Evolutionary conservation across 169 alveolate genomes (phyloP), one percentile per base, ranked within the genome.

Genomic region (Plasmodium inui): DNA sequence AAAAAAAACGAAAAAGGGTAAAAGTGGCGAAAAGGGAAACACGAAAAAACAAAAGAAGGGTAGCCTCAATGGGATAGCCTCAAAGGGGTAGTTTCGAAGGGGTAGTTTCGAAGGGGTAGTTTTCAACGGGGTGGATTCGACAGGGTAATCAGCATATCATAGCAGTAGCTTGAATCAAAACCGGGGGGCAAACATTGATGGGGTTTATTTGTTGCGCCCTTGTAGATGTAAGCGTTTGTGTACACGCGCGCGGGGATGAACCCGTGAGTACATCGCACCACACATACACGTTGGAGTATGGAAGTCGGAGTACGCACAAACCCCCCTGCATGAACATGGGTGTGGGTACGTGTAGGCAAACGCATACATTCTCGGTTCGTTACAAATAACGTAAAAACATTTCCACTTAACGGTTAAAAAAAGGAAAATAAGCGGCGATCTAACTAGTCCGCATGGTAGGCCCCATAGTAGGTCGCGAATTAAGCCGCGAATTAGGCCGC

Each of bases 301-400:
- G 37, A 61, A 61, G 34, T 61, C 76, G 34, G 34, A 17, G 76
- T 22, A 22, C 12, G 2, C 34, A 22, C 19, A 19, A 0, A 17
- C 76, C 34, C 10, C 30, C 37, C 41, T 67, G 34, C 76, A 19
- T 67, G 76, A 26, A 28, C 37, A 50, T 50, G 61, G 1, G 37
- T 26, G 76, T 67, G 76, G 8, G 76, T 19, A 67, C 76, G 37
- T 67, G 76, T 67, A 67, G 37, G 76, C 37, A 67, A 22, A 67
- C 32, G 30, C 28, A 0, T 12, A 34, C 19, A 74, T 74, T 74
- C 28, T 74, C 46, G n/a, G 37, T 14, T 32, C 41, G 26, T 50
- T 14, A 83, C 17, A 83, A 67, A 83, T 67, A 74, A 74, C 28
- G 34, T 74, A 74, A 74, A 74, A 83, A 70, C 17, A 83, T 67